A percentile compares a stretch with the other conserved stretches of the same genome.
Evolutionary conservation across 345 rosid genomes (phyloP).

Genomic region (Pugionium cornutum): DNA sequence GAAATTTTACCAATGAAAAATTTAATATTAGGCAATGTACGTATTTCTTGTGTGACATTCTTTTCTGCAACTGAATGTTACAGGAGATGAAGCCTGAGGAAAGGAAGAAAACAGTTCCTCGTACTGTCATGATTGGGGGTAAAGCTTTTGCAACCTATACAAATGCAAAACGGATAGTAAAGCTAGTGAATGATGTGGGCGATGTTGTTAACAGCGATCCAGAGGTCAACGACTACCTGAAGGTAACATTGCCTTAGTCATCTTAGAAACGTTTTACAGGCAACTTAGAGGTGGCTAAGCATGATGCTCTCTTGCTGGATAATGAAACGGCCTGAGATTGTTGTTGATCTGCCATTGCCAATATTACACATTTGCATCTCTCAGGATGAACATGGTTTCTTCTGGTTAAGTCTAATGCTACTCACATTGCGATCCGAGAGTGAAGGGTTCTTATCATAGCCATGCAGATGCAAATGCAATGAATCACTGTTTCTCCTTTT

Average conservation of each 20-base stretch:
- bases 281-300: background rate
- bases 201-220: slow-evolving; percentile 86
- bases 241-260: slow-evolving; percentile 50
- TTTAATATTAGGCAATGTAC: slow-evolving; percentile 1
- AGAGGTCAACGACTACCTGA: slow-evolving; percentile 78
- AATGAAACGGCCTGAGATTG: slow-evolving; percentile 8
- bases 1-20: background rate
- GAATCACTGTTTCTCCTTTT: background rate
- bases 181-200: slow-evolving; percentile 92
- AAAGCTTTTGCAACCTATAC: slow-evolving; percentile 98
- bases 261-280: slow-evolving; percentile 4
- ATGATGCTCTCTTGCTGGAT: slow-evolving; percentile 17
- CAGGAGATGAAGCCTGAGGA: slow-evolving; percentile 90
- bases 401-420: slow-evolving; percentile 15
- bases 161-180: slow-evolving; percentile 95
- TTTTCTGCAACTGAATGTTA: slow-evolving; percentile 36
- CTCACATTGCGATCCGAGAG: slow-evolving; percentile 6
- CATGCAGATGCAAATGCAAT: slow-evolving; percentile 5
- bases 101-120: slow-evolving; percentile 77
- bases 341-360: slow-evolving; percentile 6
- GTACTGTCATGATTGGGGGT: slow-evolving; percentile 95
- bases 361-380: slow-evolving; percentile 5
- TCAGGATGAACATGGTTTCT: slow-evolving; percentile 20
- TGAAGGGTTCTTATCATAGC: slow-evolving; percentile 11
- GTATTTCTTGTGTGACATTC: slow-evolving; percentile 19